phyloP scores from a whole-genome alignment of 2,329 filamentous ascomycete species.

The Penicillium corylophilum region DNA sequence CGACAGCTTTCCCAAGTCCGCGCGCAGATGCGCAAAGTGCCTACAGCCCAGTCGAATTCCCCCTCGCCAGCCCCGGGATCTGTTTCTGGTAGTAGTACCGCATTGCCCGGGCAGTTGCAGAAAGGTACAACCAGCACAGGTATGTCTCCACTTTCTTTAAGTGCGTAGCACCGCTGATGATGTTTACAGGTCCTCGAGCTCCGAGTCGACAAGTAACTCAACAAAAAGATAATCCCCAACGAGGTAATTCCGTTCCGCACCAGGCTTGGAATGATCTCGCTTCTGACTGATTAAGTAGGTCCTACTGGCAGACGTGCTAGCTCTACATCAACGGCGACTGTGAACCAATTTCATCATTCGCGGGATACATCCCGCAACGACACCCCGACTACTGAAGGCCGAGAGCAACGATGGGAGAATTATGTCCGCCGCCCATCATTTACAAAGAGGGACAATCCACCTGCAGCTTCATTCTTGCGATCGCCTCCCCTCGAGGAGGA shows the following conservation, averaged over 20 bases:
- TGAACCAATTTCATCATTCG: constrained; percentile 28
- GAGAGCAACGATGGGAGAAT: constrained; percentile 24
- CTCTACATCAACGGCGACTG: constrained; percentile 29
- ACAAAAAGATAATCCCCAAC: constrained; percentile 32
- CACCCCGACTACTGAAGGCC: constrained; percentile 25
- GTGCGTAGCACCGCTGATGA: background rate
- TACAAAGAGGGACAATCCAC: constrained; percentile 26
- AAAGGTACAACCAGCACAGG: constrained; percentile 34
- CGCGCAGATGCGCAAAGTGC: constrained; percentile 76
- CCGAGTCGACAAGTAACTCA: constrained; percentile 41
- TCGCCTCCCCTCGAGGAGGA: constrained; percentile 38
- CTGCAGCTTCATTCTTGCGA: constrained; percentile 21
- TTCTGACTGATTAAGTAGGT: constrained; percentile 14
- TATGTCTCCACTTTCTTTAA: constrained; percentile 12
- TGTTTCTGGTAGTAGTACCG: constrained; percentile 43
- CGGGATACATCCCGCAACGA: constrained; percentile 26
- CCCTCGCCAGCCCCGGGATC: constrained; percentile 46
- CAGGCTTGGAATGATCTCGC: too few relatives aligned
- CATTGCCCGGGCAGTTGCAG: constrained; percentile 37
- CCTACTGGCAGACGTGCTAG: constrained; percentile 28
- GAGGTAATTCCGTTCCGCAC: constrained; percentile 23
- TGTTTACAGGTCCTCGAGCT: constrained; percentile 36
- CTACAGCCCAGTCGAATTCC: constrained; percentile 39
- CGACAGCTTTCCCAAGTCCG: constrained; percentile 85
- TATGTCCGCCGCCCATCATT: constrained; percentile 24